Evolutionary conservation across 2,329 filamentous ascomycete species (phyloP), one percentile per base, ranked within the genome.

Genomic region (Coleophoma cylindrospora): DNA sequence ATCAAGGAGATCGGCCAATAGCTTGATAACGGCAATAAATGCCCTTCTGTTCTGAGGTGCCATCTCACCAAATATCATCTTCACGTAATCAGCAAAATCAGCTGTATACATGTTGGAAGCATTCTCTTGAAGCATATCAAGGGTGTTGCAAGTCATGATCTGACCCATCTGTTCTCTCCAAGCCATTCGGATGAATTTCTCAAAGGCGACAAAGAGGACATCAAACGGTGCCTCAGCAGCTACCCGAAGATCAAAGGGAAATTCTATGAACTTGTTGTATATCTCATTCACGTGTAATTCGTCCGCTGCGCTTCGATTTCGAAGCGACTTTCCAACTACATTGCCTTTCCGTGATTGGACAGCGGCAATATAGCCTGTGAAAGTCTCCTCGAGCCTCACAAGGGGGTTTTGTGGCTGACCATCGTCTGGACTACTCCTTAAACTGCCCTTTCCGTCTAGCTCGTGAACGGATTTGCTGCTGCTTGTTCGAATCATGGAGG

Each of bases 81-180:
- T 79, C 57, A 86, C 82, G 65, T 85, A 86, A 56, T 86, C 83
- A 7, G 79, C 80, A 70, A 86, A 92, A 57, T 91, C 87, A 15
- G 82, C 83, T 0, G 86, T 84, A 21, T 87, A 83, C 57, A 83
- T 74, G 57, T 81, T 86, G 49, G 81, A 77, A 10, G 80, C 75
- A 51, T 80, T 76, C 51, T 79, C 76, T 58, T 95, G 91, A n/a
- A 97, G 75, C 2, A 83, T 81, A 50, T 86, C 80, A 36, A 96
- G 74, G 5, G 83, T 79, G 43, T 86, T 76, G 47, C 81, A 76
- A 1, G 88, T 83, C 66, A 97, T 83, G 49, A 97, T 81, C 3
- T 89, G 83, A 0, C 92, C 92, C 76, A 96, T 91, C 59, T 89
- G 86, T 57, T 92, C 87, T 52, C 80, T 84, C 92, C 92, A 97